Percentiles rank a stretch among this genome's conserved stretches.
These are phyloP conservation scores for Mucor plumbeus DNA, from an alignment of 371 early-diverging fungal species.

Conservation along the genomic window DNA sequence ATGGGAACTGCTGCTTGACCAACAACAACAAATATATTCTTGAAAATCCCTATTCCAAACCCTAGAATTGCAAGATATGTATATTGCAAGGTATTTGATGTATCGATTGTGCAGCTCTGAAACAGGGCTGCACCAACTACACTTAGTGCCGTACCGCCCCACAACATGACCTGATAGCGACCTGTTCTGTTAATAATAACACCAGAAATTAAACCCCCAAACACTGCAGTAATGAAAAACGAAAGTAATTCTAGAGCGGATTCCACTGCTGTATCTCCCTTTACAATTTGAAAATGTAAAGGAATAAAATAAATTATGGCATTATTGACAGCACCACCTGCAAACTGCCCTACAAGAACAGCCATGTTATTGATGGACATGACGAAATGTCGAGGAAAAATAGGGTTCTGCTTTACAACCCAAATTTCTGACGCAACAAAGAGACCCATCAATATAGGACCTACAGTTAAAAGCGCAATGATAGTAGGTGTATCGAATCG, in stretches of 20 bases:
- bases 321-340: slow-evolving; percentile 23
- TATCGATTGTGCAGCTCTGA: slow-evolving; percentile 42
- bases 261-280: slow-evolving; percentile 51
- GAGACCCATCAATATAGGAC: slow-evolving; percentile 35
- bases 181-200: slow-evolving; percentile 36
- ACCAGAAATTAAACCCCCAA: slow-evolving; percentile 59
- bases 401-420: slow-evolving; percentile 49
- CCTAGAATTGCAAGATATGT: slow-evolving; percentile 56
- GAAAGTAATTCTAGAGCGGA: slow-evolving; percentile 74
- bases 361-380: slow-evolving; percentile 22
- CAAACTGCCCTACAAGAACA: slow-evolving; percentile 52
- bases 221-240: slow-evolving; percentile 59
- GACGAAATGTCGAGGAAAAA: slow-evolving; percentile 62
- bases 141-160: slow-evolving; percentile 52
- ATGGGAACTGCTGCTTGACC: slow-evolving; percentile 21
- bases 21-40: slow-evolving; percentile 41
- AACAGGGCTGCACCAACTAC: slow-evolving; percentile 57
- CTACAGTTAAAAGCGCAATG: background rate
- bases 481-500: background rate
- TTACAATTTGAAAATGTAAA: slow-evolving; percentile 65
- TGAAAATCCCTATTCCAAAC: slow-evolving; percentile 55
- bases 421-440: slow-evolving; percentile 41
- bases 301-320: slow-evolving; percentile 63
- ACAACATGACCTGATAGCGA: slow-evolving; percentile 47
- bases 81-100: slow-evolving; percentile 39